Evolutionary conservation across 176 grass and related monocot genomes (phyloP).

Genomic region (Poa pratensis): DNA sequence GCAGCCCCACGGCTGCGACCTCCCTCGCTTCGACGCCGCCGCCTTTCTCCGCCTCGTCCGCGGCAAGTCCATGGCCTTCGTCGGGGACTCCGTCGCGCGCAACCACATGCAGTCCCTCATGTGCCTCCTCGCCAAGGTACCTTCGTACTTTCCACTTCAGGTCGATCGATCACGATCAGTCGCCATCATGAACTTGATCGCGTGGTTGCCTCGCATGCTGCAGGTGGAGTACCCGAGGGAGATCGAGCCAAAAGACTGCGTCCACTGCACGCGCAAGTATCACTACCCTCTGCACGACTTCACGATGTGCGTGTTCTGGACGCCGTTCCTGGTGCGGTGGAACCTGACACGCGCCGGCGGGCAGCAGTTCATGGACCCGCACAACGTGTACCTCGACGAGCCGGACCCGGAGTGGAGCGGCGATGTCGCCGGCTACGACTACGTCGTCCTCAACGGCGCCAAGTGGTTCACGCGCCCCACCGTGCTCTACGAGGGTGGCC

Average conservation of each 20-base stretch:
- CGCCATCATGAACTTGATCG: not conserved
- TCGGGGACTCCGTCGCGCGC: conserved; percentile 68
- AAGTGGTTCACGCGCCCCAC: conserved; percentile 66
- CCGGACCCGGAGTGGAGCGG: conserved; percentile 51
- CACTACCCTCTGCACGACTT: conserved; percentile 51
- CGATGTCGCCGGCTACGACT: conserved; percentile 51
- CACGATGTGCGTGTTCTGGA: conserved; percentile 63
- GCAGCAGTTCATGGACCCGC: conserved; percentile 63
- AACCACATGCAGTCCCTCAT: conserved; percentile 82
- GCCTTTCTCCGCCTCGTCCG: conserved; percentile 55
- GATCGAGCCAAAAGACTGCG: conserved; percentile 42
- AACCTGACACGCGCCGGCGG: conserved; percentile 42
- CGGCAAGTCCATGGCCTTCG: conserved; percentile 67
- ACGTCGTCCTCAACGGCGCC: conserved; percentile 66
- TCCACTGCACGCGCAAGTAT: conserved; percentile 63
- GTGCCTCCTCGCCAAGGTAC: conserved; percentile 60
- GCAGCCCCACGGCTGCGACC: conserved; percentile 62
- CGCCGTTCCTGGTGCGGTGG: conserved; percentile 65
- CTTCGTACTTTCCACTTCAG: not conserved
- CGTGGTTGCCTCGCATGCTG: not conserved
- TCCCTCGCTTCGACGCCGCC: conserved; percentile 60
- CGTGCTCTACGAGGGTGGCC: conserved; percentile 49
- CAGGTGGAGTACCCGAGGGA: conserved; percentile 49
- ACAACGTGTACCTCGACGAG: conserved; percentile 78
- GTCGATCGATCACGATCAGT: not conserved